Base-by-base conservation (phyloP, 1,139 yeast species). In the Candida neerlandica region DNA sequence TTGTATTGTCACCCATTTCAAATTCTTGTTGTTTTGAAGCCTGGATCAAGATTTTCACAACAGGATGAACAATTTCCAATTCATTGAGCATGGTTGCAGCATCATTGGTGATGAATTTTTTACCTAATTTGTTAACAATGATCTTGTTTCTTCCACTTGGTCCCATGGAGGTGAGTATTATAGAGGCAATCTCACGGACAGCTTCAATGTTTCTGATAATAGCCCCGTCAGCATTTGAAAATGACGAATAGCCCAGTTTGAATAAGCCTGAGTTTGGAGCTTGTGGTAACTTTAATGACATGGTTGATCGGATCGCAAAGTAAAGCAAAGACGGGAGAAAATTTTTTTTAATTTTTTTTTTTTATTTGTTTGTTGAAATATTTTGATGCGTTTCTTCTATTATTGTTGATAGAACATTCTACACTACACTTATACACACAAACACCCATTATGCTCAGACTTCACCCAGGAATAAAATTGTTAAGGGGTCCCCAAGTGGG, bases 81-180 rank as follows among this genome's bases (percentile, higher is more conserved):
- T 95, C 98, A 58, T 89, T 82, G 55, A 94, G 77, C 85, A 94
- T 94, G 10, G 99, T 94, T 40, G 98, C 97, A 12, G 98, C 98
- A 69, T 95, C 99, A 60, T 90, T 89, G 43, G 99, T 94, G 57
- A 94, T 83, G 64, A 91, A 89, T 34, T 89, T 87, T 67, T 86
- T 91, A 51, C 92, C 92, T 58, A 89, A 65, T 53, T 72, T 69
- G 71, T 94, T 94, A 51, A 92, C 97, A 62, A 94, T 86, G 66
- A 95, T 91, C 79, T 94, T 94, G 70, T 92, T 94, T 63, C 97
- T 82, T 46, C 99, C 99, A 70, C 96, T 89, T 52, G 99, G 99
- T 5, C 99, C 99, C 78, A 94, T 89, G 9, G 97, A 90, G 4
- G 98, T 91, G 55, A 92, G 80, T 56, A 95, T 89, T 82, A 94